phyloP scores from a whole-genome alignment of 352 stramenopile genomes.

The Pythium folliculosum region DNA sequence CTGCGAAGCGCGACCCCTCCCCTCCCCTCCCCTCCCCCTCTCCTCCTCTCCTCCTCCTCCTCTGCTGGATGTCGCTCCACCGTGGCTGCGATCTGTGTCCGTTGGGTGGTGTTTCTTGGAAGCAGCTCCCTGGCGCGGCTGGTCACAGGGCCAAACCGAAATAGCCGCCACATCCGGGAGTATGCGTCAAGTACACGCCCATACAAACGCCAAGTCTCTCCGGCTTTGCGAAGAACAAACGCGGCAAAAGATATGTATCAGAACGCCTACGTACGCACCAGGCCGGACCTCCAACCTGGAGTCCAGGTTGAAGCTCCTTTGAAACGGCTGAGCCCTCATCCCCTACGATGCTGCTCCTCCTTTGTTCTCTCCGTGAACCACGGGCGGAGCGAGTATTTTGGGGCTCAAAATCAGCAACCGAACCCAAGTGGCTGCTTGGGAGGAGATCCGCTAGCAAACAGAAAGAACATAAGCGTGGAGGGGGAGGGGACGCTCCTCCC shows the following conservation, averaged over 20 bases:
- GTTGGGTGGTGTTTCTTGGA: conserved; percentile 1
- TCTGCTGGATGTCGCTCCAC: neutral
- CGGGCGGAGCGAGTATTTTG: conserved; percentile 7
- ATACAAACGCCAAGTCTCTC: conserved; percentile 13
- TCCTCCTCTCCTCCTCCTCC: conserved; percentile 8
- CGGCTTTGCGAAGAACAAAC: neutral
- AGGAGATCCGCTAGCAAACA: neutral
- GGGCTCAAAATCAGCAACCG: neutral
- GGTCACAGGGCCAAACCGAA: neutral
- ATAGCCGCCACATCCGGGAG: neutral
- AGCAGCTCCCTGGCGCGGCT: neutral
- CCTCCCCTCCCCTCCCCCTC: neutral
- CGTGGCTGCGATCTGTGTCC: conserved; percentile 5
- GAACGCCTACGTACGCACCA: neutral
- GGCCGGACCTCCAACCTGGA: no score
- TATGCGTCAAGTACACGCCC: neutral
- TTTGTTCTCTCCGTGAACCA: conserved; percentile 10
- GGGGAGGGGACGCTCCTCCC: neutral
- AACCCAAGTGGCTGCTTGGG: neutral
- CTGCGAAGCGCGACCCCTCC: neutral
- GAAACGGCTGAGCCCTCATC: conserved; percentile 6
- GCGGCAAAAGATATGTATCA: conserved; percentile 14
- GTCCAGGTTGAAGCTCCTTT: conserved; percentile 3
- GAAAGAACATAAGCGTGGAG: neutral
- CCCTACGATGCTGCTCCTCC: neutral